Conservation (phyloP, 2,329 filamentous ascomycete species). For the Madurella mycetomatis region DNA sequence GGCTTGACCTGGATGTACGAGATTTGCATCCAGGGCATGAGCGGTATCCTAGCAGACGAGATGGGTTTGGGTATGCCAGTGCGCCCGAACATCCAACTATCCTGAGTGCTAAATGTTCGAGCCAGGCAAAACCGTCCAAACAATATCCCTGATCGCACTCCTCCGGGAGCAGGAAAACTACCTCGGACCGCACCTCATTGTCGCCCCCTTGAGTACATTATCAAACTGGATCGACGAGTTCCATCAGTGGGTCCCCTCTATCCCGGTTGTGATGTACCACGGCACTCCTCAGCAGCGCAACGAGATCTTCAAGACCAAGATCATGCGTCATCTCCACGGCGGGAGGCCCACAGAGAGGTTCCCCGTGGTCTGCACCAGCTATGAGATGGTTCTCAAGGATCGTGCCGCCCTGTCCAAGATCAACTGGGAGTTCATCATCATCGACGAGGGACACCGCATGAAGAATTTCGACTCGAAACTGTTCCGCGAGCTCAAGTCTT, state of each 20-base stretch:
- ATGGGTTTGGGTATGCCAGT: constrained; percentile 69
- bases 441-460: constrained; percentile 94
- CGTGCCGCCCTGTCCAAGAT: constrained; percentile 75
- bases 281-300: constrained; percentile 75
- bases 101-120: neutral
- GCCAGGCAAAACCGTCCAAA: constrained; percentile 82
- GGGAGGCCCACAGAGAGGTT: constrained; percentile 62
- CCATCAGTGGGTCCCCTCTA: constrained; percentile 78
- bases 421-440: constrained; percentile 96
- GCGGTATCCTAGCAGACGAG: constrained; percentile 87
- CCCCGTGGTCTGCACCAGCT: constrained; percentile 89
- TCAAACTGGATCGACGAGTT: constrained; percentile 98
- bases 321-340: constrained; percentile 64
- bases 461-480: constrained; percentile 95
- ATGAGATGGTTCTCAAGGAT: constrained; percentile 94
- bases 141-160: constrained; percentile 81
- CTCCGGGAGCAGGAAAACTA: constrained; percentile 82
- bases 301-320: constrained; percentile 64
- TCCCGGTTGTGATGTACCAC: constrained; percentile 88
- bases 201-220: constrained; percentile 84
- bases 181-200: constrained; percentile 80
- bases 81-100: neutral
- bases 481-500: constrained; percentile 82
- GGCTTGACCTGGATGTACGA: constrained; percentile 95
- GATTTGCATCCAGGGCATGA: constrained; percentile 72